Conservation (phyloP, 441 rosid species). For the Mallotus repandus region DNA sequence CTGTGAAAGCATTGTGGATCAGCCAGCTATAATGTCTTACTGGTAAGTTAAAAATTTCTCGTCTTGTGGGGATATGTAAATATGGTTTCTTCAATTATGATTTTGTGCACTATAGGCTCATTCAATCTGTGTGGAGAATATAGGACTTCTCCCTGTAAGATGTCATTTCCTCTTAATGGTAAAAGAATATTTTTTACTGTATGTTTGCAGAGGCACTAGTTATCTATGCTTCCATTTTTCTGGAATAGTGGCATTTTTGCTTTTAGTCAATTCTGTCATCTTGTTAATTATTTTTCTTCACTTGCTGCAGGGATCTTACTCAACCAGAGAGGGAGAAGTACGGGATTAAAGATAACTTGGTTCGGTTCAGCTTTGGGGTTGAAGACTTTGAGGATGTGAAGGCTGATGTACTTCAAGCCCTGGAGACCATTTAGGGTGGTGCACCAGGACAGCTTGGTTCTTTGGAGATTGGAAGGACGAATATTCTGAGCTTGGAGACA, state of each 20-base stretch:
- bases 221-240: too few relatives aligned
- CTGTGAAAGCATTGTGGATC: conserved; percentile 95
- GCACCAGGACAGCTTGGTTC: neutral
- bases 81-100: too few relatives aligned
- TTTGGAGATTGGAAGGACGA: neutral
- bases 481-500: conserved; percentile 29
- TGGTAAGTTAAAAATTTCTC: conserved; percentile 41
- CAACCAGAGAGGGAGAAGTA: conserved; percentile 68
- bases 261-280: too few relatives aligned
- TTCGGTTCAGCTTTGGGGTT: conserved; percentile 88
- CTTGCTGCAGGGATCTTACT: conserved; percentile 68
- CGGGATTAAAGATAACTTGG: conserved; percentile 87
- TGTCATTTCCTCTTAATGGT: too few relatives aligned
- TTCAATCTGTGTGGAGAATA: too few relatives aligned
- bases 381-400: conserved; percentile 86
- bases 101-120: too few relatives aligned
- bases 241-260: too few relatives aligned
- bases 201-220: too few relatives aligned
- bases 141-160: too few relatives aligned
- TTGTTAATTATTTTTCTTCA: neutral
- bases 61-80: neutral
- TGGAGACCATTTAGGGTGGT: conserved; percentile 46
- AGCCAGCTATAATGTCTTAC: conserved; percentile 97
- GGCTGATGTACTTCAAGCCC: conserved; percentile 87
- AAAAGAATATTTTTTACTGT: too few relatives aligned